phyloP scores from a whole-genome alignment of 768 basidiomycete species.

The Obba rivulosa region DNA sequence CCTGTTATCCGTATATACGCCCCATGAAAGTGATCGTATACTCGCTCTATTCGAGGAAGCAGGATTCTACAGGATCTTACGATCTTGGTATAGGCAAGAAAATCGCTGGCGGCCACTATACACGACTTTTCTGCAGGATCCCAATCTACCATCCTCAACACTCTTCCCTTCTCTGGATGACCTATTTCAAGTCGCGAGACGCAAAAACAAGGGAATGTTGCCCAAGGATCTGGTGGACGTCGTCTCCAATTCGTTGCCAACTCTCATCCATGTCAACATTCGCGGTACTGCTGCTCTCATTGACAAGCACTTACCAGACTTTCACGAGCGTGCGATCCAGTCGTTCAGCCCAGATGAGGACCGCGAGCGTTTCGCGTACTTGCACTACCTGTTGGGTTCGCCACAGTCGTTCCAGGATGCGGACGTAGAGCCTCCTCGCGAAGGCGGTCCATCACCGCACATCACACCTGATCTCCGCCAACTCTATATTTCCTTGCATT shows the following conservation, averaged over 20 bases:
- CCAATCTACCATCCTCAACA: conserved; percentile 50
- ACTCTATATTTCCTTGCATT: conserved; percentile 69
- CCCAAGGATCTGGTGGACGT: conserved; percentile 51
- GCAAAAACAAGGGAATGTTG: conserved; percentile 42
- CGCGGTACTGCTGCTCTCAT: conserved; percentile 66
- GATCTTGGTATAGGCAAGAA: conserved; percentile 74
- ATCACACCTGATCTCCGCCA: conserved; percentile 48
- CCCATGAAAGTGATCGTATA: conserved; percentile 68
- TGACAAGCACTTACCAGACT: conserved; percentile 57
- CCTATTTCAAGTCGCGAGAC: conserved; percentile 45
- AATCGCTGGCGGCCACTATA: conserved; percentile 71
- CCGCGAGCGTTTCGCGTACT: conserved; percentile 66
- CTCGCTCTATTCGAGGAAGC: conserved; percentile 69
- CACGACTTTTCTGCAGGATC: conserved; percentile 70
- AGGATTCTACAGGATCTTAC: conserved; percentile 88
- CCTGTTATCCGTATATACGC: conserved; percentile 86
- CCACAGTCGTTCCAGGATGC: conserved; percentile 35
- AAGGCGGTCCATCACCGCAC: conserved; percentile 32
- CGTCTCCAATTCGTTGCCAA: conserved; percentile 55
- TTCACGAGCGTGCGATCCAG: conserved; percentile 62
- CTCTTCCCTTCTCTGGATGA: conserved; percentile 65
- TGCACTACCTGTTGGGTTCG: conserved; percentile 66
- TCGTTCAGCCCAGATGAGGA: conserved; percentile 40
- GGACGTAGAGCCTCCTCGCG: conserved; percentile 23
- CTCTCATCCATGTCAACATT: conserved; percentile 58